Evolutionary conservation across 2,329 filamentous ascomycete genomes (phyloP), one percentile per base, ranked within the genome.

Genomic region (Verticillium klebahnii): DNA sequence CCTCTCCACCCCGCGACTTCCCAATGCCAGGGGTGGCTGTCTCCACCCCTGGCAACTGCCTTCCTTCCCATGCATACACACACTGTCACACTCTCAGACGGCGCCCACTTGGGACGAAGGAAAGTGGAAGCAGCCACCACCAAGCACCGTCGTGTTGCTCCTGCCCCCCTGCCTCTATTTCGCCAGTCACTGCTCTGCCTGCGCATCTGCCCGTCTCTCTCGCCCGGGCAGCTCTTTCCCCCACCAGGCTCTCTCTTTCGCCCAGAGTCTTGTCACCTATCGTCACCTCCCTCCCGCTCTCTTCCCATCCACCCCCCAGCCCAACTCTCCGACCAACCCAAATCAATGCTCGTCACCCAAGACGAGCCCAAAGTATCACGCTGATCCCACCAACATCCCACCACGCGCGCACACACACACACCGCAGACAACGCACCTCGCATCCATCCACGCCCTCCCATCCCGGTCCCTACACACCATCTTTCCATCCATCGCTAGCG

Each of bases 401-500:
- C 34, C 50, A 32, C 25, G 25, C 50, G 34, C 45, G 37, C 56
- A 23, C 50, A 45, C 50, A 40, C 36, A 60, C 59, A 61, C 50
- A 62, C 61, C 61, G 32, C 60, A 50, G 45, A 40, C 40, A 59
- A 56, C 57, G 57, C 60, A 58, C 57, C 52, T 56, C 56, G 55
- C 58, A 40, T 60, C 57, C 39, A 29, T 58, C 23, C 58, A 50
- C 60, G 12, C 60, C 54, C 37, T 57, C 57, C 50, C 60, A 58
- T 32, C 60, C 56, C n/a, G 19, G 60, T 32, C 29, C 54, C 23
- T n/a, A n/a, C 60, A 32, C 57, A 59, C 59, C 54, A 45, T 34
- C 59, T 36, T 45, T n/a, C 40, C 50, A 32, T 58, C 59, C 59
- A 40, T 61, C 29, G 63, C 59, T 63, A 61, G 63, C 59, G 63